Conservation (phyloP, 2,329 filamentous ascomycete genomes). For the Trichoderma pleuroti region DNA sequence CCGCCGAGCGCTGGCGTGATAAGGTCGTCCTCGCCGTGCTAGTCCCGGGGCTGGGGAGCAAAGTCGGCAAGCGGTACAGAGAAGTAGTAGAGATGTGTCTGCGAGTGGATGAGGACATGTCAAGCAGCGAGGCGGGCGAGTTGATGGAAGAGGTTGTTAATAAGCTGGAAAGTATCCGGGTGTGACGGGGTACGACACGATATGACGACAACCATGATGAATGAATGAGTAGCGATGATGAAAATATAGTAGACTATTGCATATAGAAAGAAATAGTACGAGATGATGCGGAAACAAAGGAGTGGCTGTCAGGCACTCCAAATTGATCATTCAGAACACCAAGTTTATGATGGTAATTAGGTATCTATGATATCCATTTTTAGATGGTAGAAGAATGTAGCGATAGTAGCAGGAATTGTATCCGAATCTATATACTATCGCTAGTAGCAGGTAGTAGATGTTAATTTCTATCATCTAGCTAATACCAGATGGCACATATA, state of each 20-base stretch:
- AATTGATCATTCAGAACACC: background rate
- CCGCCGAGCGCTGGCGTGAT: slow-evolving; percentile 41
- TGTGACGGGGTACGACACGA: slow-evolving; percentile 23
- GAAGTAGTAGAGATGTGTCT: slow-evolving; percentile 43
- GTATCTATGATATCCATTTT: background rate
- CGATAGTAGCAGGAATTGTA: background rate
- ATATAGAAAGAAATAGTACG: background rate
- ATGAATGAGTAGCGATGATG: background rate
- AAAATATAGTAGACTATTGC: background rate
- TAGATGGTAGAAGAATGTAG: background rate
- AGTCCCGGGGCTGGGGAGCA: slow-evolving; percentile 40
- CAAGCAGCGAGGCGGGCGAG: slow-evolving; percentile 36
- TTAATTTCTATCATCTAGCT: background rate
- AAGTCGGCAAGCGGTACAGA: slow-evolving; percentile 39
- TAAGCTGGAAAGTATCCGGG: slow-evolving; percentile 37
- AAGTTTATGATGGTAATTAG: background rate
- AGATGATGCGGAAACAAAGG: background rate
- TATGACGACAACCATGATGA: background rate
- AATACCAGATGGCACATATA: too few relatives aligned
- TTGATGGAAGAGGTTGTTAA: slow-evolving; percentile 43
- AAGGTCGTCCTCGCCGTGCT: slow-evolving; percentile 39
- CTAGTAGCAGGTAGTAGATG: background rate
- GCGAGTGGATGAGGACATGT: slow-evolving; percentile 36
- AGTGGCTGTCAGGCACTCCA: background rate
- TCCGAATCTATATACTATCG: background rate